phyloP scores from a whole-genome alignment of 148 eudicot species.

The Rhododendron henanense region DNA sequence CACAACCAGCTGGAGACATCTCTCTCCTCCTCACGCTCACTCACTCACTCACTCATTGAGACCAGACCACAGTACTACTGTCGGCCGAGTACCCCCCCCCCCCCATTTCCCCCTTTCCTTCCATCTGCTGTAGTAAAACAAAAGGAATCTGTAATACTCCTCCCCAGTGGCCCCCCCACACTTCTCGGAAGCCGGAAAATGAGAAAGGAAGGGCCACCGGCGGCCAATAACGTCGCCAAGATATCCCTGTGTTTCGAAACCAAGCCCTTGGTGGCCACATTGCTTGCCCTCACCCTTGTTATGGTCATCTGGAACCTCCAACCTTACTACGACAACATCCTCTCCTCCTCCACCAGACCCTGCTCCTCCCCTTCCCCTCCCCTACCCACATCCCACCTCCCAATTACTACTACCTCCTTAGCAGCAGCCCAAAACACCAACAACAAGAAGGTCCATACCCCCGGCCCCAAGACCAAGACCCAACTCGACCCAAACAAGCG shows the following conservation, averaged over 20 bases:
- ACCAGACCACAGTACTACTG: neutral
- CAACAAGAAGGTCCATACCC: neutral
- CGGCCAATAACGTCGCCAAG: slow-evolving; percentile 20
- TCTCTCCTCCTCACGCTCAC: neutral
- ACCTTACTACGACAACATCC: slow-evolving; percentile 47
- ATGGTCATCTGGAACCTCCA: slow-evolving; percentile 51
- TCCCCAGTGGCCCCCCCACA: neutral
- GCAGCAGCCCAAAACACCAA: neutral
- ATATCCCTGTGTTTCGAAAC: slow-evolving; percentile 35
- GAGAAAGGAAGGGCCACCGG: slow-evolving; percentile 33
- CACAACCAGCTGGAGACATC: neutral
- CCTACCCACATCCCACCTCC: neutral
- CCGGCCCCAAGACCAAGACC: neutral
- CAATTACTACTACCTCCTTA: neutral
- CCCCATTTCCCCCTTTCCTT: too few relatives aligned
- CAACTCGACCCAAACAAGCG: slow-evolving; percentile 32
- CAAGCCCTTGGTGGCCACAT: slow-evolving; percentile 43
- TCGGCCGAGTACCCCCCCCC: neutral
- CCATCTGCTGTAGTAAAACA: neutral
- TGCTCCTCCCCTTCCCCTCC: slow-evolving; percentile 11
- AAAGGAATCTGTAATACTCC: neutral
- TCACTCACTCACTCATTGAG: neutral
- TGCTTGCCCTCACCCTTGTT: slow-evolving; percentile 41
- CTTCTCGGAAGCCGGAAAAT: neutral
- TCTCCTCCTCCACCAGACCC: slow-evolving; percentile 20